Evolutionary conservation across 1,139 yeast genomes (phyloP), one percentile per base, ranked within the genome.

Genomic region (Meyerozyma sp.): DNA sequence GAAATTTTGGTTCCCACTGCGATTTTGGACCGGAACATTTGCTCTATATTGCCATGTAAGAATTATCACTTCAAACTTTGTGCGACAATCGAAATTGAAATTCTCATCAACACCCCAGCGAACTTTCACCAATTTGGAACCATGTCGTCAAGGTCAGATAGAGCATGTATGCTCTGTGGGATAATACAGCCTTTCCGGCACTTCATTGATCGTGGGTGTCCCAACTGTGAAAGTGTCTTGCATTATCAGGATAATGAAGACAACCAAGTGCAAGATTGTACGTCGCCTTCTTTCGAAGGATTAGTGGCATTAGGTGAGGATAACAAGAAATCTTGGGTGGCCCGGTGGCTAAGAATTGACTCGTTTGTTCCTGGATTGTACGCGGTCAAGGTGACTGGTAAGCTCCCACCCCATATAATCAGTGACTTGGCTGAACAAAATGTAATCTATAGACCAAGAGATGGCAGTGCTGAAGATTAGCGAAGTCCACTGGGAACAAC

Each of bases 81-180:
- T 30, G 34, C 34, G 34, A 30, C 16, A 30, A 30, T 8, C 13
- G n/a, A 13, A 10, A 7, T 30, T 30, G 16, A 30, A 5, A 7
- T 30, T 30, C 34, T 30, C 34, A 30, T 14, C 32, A 8, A 26
- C 8, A n/a, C 14, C 6, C 14, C 34, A 30, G 20, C n/a, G 34
- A 30, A 30, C n/a, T n/a, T 8, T n/a, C 34, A 14, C 16, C 34
- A 13, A 27, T 13, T 13, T 32, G 13, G 44, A 39, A 51, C 21
- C 41, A 77, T 79, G 84, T 77, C 83, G 14, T 67, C 79, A 29
- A 75, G 82, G 65, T 75, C 86, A 26, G 96, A 93, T 54, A 80
- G 98, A 73, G 98, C 98, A 21, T 93, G 98, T 62, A 88, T 93
- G 96, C 77, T 93, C 48, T 93, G 98, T 65, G 98, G 97, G 8